These are phyloP conservation scores for Mucor plumbeus DNA, from an alignment of 371 early-diverging fungal species.

Conservation along the genomic window DNA sequence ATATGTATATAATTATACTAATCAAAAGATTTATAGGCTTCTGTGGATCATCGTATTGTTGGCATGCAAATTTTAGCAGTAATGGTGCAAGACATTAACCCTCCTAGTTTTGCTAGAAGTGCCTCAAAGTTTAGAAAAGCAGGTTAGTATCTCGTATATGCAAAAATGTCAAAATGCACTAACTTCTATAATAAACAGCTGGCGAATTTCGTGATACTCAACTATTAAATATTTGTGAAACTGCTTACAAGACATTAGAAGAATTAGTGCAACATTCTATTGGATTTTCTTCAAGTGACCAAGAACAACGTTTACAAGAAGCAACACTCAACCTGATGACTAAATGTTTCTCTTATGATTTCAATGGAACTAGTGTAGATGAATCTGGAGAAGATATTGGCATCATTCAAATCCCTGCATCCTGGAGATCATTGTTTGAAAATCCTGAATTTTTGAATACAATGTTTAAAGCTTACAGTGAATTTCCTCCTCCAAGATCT, in stretches of 20 bases:
- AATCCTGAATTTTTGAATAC: constrained; percentile 68
- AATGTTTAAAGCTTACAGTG: constrained; percentile 76
- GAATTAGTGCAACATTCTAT: constrained; percentile 50
- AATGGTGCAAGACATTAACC: constrained; percentile 67
- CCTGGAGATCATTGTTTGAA: constrained; percentile 79
- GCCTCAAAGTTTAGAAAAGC: constrained; percentile 73
- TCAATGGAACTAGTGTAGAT: constrained; percentile 85
- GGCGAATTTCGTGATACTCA: constrained; percentile 85
- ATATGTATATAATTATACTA: no score
- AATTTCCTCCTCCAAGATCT: constrained; percentile 58
- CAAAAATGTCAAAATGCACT: neutral
- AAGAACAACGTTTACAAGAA: constrained; percentile 63
- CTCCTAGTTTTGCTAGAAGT: constrained; percentile 66
- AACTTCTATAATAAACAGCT: constrained; percentile 43
- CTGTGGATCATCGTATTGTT: constrained; percentile 65
- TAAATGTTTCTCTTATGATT: constrained; percentile 84
- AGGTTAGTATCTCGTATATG: constrained; percentile 34
- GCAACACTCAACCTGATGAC: constrained; percentile 67
- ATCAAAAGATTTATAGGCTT: constrained; percentile 33
- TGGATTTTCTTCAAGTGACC: constrained; percentile 49
- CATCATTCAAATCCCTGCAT: constrained; percentile 78
- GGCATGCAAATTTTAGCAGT: constrained; percentile 67
- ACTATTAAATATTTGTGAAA: constrained; percentile 73
- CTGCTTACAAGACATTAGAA: constrained; percentile 65
- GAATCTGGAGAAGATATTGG: constrained; percentile 87